Evolutionary conservation across 2,329 filamentous ascomycete species (phyloP), one percentile per base, ranked within the genome.

Genomic region (Fusarium agapanthi): DNA sequence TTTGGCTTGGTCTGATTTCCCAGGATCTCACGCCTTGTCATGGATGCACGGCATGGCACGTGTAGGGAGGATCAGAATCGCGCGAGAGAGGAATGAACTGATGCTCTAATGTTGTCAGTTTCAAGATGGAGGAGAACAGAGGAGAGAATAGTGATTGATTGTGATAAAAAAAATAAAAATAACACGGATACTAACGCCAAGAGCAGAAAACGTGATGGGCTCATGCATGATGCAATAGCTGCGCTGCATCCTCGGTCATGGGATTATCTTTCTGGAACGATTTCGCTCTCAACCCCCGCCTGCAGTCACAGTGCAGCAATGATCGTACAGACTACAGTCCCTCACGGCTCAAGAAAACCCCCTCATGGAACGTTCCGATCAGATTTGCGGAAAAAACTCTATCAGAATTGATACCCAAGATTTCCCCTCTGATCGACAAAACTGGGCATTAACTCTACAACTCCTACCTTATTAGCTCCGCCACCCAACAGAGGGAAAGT

Each of bases 401-500:
- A 48, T 58, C 50, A 58, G 40, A 28, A 64, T 64, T 69, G 66
- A 59, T 65, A 69, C 65, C 65, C 66, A 69, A 69, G 37, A 65
- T 12, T 44, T 34, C 34, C 22, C 45, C 47, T 55, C 22, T 56
- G 61, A 73, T 73, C 70, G 70, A 64, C 70, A 73, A 55, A 47
- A 71, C 69, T 73, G 70, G 70, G 70, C 70, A 73, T 62, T 45
- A 64, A 73, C 38, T 73, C 61, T 35, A 51, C 44, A 57, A 56
- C 40, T 47, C 34, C 30, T 16, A 24, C 13, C 18, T 35, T 55
- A 14, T 35, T 55, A 14, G 54, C 48, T 53, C 40, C 35, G 50
- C 32, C 44, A 38, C 58, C 65, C 40, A 65, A 69, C 20, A 24
- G 22, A 30, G 38, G 47, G 6, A 43, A 37, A 58, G 56, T 44